A percentile compares a stretch with the other conserved stretches of the same genome.
Conservation (phyloP, 768 basidiomycete genomes). For the Cystofilobasidium bisporidii region DNA sequence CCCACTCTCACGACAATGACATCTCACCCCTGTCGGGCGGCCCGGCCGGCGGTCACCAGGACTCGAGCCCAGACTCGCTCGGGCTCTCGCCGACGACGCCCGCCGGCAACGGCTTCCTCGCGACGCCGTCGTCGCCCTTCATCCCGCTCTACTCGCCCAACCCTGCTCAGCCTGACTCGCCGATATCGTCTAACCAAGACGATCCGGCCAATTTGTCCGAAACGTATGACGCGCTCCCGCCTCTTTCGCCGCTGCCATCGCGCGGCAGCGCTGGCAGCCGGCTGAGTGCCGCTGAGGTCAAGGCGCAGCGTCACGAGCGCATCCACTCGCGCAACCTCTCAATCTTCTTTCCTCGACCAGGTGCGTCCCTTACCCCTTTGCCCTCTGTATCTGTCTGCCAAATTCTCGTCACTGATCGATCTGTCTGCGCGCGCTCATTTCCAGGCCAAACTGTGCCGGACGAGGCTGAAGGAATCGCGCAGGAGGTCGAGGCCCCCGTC, state of each 20-base stretch:
- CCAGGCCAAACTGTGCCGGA: slow-evolving; percentile 33
- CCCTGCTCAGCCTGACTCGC: background rate
- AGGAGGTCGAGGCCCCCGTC: slow-evolving; percentile 42
- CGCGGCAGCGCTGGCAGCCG: slow-evolving; percentile 17
- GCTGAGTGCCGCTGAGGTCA: slow-evolving; percentile 22
- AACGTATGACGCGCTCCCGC: slow-evolving; percentile 17
- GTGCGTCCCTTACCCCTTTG: slow-evolving; percentile 44
- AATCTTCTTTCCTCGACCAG: slow-evolving; percentile 79
- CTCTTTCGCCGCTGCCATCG: slow-evolving; percentile 2
- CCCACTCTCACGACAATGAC: background rate
- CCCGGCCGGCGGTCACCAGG: background rate
- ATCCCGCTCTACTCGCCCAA: slow-evolving; percentile 9
- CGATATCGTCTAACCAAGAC: background rate
- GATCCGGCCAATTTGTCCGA: slow-evolving; percentile 9
- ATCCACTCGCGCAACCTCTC: slow-evolving; percentile 87
- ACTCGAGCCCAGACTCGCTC: background rate
- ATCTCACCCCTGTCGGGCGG: background rate
- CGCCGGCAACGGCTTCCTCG: background rate
- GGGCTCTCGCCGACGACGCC: background rate
- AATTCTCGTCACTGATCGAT: slow-evolving; percentile 57
- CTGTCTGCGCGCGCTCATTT: too few relatives aligned
- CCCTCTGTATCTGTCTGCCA: too few relatives aligned
- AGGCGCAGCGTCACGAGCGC: slow-evolving; percentile 49
- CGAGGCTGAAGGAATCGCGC: slow-evolving; percentile 42
- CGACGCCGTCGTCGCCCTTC: slow-evolving; percentile 10